phyloP scores from a whole-genome alignment of 75 land plant species.

The Sequoiadendron giganteum region DNA sequence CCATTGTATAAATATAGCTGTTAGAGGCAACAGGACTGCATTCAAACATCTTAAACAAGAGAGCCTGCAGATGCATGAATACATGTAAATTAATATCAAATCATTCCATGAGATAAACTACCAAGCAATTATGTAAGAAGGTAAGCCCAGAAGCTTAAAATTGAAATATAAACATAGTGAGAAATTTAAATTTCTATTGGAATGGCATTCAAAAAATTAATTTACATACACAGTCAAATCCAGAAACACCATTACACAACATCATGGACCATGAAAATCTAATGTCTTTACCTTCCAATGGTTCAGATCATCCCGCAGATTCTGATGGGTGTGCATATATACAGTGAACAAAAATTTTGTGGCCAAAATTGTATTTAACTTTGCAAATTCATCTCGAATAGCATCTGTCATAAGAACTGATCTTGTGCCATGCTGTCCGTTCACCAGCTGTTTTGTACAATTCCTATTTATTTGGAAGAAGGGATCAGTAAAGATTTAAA shows the following conservation, averaged over 20 bases:
- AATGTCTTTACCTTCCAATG: slow-evolving; percentile 26
- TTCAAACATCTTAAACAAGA: slow-evolving; percentile 22
- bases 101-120: neutral
- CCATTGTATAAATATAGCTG: slow-evolving; percentile 17
- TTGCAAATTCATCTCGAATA: slow-evolving; percentile 21
- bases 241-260: too few relatives aligned
- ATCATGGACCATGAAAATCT: too few relatives aligned
- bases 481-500: neutral
- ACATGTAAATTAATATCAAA: neutral
- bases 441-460: neutral
- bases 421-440: neutral
- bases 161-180: neutral
- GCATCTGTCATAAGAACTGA: slow-evolving; percentile 3
- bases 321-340: slow-evolving; percentile 27
- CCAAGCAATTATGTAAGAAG: neutral
- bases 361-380: slow-evolving; percentile 14
- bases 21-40: slow-evolving; percentile 17
- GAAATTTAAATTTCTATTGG: neutral
- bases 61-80: slow-evolving; percentile 12
- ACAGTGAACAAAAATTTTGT: slow-evolving; percentile 24
- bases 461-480: neutral
- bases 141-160: neutral
- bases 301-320: slow-evolving; percentile 30
- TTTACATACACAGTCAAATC: slow-evolving; percentile 7
- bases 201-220: neutral